Percentiles rank a stretch among this genome's conserved stretches.
phyloP scores from a whole-genome alignment of 2,329 filamentous ascomycete genomes.

The Ophiocordyceps australis region DNA sequence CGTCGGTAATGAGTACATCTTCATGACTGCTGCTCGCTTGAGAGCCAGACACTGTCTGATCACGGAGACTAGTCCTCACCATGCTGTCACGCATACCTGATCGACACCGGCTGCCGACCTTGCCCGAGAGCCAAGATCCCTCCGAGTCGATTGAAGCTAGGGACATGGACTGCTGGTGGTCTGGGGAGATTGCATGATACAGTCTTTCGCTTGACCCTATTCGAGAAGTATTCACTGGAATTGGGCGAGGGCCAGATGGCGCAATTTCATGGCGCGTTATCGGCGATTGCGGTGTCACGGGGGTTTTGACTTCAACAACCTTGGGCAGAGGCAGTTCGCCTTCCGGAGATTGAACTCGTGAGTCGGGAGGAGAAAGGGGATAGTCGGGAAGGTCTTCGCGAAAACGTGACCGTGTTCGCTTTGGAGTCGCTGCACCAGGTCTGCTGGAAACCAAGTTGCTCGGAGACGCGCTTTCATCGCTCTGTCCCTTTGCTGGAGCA shows the following conservation, averaged over 20 bases:
- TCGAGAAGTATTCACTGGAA: no score
- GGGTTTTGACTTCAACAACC: conserved; percentile 9
- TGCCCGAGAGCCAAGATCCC: conserved; percentile 85
- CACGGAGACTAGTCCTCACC: conserved; percentile 11
- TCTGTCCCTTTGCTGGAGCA: conserved; percentile 15
- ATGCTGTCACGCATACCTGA: conserved; percentile 24
- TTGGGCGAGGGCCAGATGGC: no score
- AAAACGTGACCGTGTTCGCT: conserved; percentile 78
- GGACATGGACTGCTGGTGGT: conserved; percentile 59
- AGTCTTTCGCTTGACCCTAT: no score
- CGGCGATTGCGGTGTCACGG: no score
- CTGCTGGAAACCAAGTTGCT: conserved; percentile 13
- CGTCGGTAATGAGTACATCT: conserved; percentile 42
- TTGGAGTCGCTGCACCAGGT: conserved; percentile 34
- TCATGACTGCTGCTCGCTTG: conserved; percentile 35
- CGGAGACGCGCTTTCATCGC: conserved; percentile 9
- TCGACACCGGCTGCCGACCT: conserved; percentile 30
- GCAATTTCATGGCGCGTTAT: no score
- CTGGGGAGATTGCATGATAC: conserved; percentile 26
- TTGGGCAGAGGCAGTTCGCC: conserved; percentile 24
- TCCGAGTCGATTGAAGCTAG: conserved; percentile 91
- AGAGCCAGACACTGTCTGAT: conserved; percentile 18
- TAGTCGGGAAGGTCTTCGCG: conserved; percentile 81
- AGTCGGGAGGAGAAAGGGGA: conserved; percentile 70
- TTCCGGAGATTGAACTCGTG: conserved; percentile 63